Evolutionary conservation across 768 basidiomycete genomes (phyloP).

Genomic region (Psilocybe cyanescens): DNA sequence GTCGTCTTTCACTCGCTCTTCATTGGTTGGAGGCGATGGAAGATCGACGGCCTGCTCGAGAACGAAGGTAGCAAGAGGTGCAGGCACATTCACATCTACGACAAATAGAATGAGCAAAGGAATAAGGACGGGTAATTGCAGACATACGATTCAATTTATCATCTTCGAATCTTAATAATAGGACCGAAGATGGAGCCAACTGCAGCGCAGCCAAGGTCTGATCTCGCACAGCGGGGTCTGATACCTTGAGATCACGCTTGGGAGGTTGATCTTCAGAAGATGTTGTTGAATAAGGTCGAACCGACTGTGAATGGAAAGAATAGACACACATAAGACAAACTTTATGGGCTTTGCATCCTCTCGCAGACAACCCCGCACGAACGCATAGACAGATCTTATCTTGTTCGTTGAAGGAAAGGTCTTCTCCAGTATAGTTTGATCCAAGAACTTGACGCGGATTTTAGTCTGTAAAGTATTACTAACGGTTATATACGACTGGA

Average conservation of each 20-base stretch:
- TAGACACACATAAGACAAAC: constrained; percentile 78
- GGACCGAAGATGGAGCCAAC: constrained; percentile 79
- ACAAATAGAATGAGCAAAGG: neutral
- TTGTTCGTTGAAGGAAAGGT: constrained; percentile 78
- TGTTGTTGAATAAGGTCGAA: neutral
- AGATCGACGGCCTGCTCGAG: constrained; percentile 66
- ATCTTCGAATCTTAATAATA: constrained; percentile 78
- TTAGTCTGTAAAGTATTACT: constrained; percentile 57
- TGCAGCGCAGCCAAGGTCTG: constrained; percentile 69
- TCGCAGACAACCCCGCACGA: constrained; percentile 70
- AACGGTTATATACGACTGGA: neutral
- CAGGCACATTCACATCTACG: constrained; percentile 37
- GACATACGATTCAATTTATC: constrained; percentile 67
- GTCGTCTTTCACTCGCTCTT: constrained; percentile 14
- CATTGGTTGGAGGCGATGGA: constrained; percentile 53
- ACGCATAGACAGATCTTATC: constrained; percentile 83
- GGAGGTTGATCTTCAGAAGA: constrained; percentile 69
- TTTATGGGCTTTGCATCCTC: constrained; percentile 81
- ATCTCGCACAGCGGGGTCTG: constrained; percentile 74
- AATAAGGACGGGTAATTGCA: neutral
- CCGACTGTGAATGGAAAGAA: neutral
- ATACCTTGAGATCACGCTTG: constrained; percentile 81
- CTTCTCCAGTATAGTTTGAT: constrained; percentile 82
- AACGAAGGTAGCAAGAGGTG: constrained; percentile 66
- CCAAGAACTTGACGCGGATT: constrained; percentile 81